phyloP scores from a whole-genome alignment of 192 early-diverging fungal species.

The Funneliformis mosseae region DNA sequence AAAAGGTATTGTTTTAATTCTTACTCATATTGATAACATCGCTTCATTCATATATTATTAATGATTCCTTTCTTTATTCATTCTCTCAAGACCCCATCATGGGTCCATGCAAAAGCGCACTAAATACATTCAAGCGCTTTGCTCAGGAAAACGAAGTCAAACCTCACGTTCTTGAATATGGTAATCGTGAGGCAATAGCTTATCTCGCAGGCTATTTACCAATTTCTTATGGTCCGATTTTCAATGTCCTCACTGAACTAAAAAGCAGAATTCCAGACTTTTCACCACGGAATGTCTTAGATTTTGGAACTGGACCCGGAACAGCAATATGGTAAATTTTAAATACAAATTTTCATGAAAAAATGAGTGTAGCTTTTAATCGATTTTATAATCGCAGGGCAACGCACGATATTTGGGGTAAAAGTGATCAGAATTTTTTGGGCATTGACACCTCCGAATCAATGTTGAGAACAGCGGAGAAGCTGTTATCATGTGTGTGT shows the following conservation, averaged over 20 bases:
- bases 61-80: not conserved
- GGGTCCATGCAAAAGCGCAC: slow-evolving; percentile 7
- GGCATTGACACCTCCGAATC: slow-evolving; percentile 78
- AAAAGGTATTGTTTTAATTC: not conserved
- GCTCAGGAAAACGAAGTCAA: slow-evolving; percentile 37
- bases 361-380: not conserved
- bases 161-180: slow-evolving; percentile 73
- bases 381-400: slow-evolving; percentile 50
- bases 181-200: slow-evolving; percentile 67
- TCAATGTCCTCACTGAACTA: slow-evolving; percentile 70
- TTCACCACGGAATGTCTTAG: slow-evolving; percentile 61
- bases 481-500: slow-evolving; percentile 42
- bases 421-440: slow-evolving; percentile 45
- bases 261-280: slow-evolving; percentile 63
- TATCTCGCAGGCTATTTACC: slow-evolving; percentile 70
- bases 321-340: slow-evolving; percentile 70
- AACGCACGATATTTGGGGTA: slow-evolving; percentile 58
- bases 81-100: slow-evolving; percentile 10
- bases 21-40: not conserved
- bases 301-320: slow-evolving; percentile 87
- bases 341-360: not conserved
- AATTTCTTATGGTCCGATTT: slow-evolving; percentile 65
- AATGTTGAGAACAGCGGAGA: slow-evolving; percentile 74
- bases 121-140: not conserved
- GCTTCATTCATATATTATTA: not conserved